Evolutionary conservation across 208 protist species (phyloP), one percentile per base, ranked within the genome.

Genomic region (Tritrichomonas foetus): DNA sequence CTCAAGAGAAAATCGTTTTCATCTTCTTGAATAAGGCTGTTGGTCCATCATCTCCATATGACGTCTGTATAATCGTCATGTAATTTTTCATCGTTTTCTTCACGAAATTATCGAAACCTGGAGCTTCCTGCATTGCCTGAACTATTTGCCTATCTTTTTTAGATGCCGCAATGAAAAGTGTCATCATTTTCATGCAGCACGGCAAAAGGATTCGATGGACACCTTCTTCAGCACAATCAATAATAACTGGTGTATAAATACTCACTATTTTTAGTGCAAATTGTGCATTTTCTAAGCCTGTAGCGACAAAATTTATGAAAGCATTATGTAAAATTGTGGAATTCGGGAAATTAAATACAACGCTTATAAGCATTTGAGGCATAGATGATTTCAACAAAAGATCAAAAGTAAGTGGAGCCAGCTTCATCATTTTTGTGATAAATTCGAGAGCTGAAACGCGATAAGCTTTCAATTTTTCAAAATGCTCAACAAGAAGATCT

Each of bases 181-280:
- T n/a, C 64, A 69, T 33, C 64, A 69, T 69, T n/a, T 69, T 30
- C 27, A 69, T 69, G 64, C 64, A 69, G 64, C 64, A 69, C 8
- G 78, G 78, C 1, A 1, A 20, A 13, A 89, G 39, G 39, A 89
- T 47, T 39, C 78, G 33, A 49, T 89, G 53, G 0, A 0, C 39
- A 33, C 78, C 27, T 33, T 47, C 78, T 39, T 14, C 20, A 0
- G 78, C 78, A n/a, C 27, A 27, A 27, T 89, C 78, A 50, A 89
- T 89, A 16, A 89, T 53, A n/a, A 89, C 20, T 39, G 78, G 78
- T n/a, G 78, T 89, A 49, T 89, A 89, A 39, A 53, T 20, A 39
- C 78, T 33, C 8, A 57, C 78, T 14, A 89, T 89, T 89, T 53
- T 89, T 3, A 39, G 8, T 27, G 78, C 78, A n/a, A 89, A 89